These are phyloP conservation scores for Neurospora tetraspora DNA, from an alignment of 495 filamentous ascomycete genomes.

Conservation along the genomic window DNA sequence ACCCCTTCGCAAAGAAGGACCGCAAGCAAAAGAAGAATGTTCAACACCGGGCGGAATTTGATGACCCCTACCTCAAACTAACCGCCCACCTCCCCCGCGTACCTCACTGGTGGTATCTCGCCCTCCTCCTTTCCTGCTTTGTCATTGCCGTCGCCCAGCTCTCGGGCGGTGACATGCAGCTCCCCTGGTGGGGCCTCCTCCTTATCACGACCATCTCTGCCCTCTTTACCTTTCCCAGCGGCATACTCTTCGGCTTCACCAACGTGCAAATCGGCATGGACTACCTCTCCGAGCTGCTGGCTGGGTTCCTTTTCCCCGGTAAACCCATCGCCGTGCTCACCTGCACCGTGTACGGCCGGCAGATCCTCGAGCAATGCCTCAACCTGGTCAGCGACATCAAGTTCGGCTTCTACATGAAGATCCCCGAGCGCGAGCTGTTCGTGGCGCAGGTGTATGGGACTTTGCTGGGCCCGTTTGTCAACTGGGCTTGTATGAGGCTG, in stretches of 20 bases:
- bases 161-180: constrained; percentile 34
- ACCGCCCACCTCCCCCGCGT: neutral
- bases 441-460: constrained; percentile 8
- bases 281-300: constrained; percentile 20
- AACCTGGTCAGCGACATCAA: constrained; percentile 23
- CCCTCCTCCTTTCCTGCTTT: constrained; percentile 33
- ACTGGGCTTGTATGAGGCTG: neutral
- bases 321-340: constrained; percentile 16
- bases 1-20: neutral
- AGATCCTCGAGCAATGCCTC: constrained; percentile 20
- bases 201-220: constrained; percentile 26
- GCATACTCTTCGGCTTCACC: constrained; percentile 18
- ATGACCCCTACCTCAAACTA: neutral
- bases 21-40: neutral
- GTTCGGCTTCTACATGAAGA: constrained; percentile 31
- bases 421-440: constrained; percentile 32
- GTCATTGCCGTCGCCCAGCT: constrained; percentile 35
- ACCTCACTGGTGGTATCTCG: neutral
- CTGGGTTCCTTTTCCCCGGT: constrained; percentile 17
- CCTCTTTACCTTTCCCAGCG: constrained; percentile 15
- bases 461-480: neutral
- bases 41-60: neutral
- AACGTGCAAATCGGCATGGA: constrained; percentile 17
- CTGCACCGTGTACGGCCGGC: constrained; percentile 16
- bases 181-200: constrained; percentile 45